Conservation (phyloP, 2,329 filamentous ascomycete genomes). For the Verticillium zaregamsianum region DNA sequence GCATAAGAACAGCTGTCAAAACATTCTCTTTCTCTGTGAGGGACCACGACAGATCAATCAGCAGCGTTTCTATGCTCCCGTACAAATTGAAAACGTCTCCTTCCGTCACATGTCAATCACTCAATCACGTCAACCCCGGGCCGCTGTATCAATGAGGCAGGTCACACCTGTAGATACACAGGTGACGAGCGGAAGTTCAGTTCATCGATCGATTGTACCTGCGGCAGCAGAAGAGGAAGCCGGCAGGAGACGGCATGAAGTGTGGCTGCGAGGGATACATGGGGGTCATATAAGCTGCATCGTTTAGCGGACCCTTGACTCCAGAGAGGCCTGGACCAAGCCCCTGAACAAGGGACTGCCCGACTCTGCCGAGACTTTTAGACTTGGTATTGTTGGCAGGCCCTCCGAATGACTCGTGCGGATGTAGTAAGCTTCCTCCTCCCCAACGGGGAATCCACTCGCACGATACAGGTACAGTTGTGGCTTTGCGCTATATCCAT, state of each 20-base stretch:
- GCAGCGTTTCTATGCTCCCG: too few species aligned
- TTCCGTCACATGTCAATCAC: too few species aligned
- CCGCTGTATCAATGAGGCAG: neutral
- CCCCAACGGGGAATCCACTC: neutral
- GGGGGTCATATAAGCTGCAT: neutral
- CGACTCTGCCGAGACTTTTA: neutral
- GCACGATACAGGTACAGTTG: neutral
- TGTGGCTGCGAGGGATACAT: neutral
- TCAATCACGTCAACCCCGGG: neutral
- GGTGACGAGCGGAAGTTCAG: neutral
- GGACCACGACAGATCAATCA: neutral
- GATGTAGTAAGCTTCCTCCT: neutral
- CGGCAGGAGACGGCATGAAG: neutral
- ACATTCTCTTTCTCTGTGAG: too few species aligned
- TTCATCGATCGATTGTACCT: neutral
- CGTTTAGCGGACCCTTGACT: neutral
- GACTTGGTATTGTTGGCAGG: neutral
- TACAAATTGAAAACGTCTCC: too few species aligned
- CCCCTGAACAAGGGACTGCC: neutral
- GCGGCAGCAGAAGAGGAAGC: neutral
- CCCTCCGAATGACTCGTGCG: neutral
- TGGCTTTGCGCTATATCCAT: neutral
- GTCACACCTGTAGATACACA: neutral
- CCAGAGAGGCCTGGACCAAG: neutral
- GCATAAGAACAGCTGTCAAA: too few species aligned